phyloP scores from a whole-genome alignment of 2,329 filamentous ascomycete species.

The Sporothrix variecibatus region DNA sequence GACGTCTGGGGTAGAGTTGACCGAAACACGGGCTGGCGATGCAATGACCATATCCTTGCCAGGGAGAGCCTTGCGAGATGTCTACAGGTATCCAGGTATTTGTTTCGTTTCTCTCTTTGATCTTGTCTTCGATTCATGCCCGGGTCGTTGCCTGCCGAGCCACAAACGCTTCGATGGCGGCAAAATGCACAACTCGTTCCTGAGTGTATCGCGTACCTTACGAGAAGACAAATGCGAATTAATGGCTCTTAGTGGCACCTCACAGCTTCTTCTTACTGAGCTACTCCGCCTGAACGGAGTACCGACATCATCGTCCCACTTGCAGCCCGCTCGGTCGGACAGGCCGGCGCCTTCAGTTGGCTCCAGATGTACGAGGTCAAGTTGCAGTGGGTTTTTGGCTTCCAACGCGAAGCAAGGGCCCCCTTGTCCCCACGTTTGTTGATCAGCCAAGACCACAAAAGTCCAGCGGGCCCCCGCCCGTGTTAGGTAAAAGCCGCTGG shows the following conservation, averaged over 20 bases:
- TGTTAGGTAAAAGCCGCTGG: neutral
- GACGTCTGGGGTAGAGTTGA: neutral
- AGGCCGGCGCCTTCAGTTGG: neutral
- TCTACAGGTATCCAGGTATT: neutral
- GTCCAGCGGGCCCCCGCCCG: neutral
- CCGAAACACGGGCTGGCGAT: slow-evolving; percentile 12
- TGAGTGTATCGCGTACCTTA: neutral
- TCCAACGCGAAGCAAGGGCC: neutral
- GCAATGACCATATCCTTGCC: neutral
- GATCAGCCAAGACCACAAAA: slow-evolving; percentile 4
- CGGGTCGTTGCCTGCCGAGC: slow-evolving; percentile 10
- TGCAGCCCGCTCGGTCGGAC: neutral
- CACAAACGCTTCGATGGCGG: neutral
- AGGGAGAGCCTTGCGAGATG: neutral
- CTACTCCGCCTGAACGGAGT: neutral
- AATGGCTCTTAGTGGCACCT: too few relatives aligned
- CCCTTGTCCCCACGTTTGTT: slow-evolving; percentile 9
- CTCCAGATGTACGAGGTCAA: neutral
- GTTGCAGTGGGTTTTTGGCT: neutral
- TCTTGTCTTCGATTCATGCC: neutral
- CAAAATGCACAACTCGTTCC: neutral
- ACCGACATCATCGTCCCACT: slow-evolving; percentile 16
- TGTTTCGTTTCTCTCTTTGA: neutral
- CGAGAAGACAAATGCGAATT: neutral
- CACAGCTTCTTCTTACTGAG: neutral